Evolutionary conservation across 495 filamentous ascomycete genomes (phyloP), one percentile per base, ranked within the genome.

Genomic region (Penicillium verhagenii): DNA sequence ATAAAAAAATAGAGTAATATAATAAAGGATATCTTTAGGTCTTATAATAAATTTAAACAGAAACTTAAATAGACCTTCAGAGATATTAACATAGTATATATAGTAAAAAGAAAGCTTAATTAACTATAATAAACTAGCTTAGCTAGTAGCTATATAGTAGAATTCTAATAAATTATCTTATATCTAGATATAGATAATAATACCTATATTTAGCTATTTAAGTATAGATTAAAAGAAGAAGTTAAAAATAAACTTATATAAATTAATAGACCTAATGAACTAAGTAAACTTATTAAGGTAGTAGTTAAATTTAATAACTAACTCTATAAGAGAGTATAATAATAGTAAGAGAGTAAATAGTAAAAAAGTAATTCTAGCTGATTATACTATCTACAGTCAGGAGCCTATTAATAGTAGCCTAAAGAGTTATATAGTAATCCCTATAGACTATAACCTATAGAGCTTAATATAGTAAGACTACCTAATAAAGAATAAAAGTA

Each of bases 401-500:
- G n/a, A n/a, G n/a, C n/a, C n/a, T n/a, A n/a, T n/a, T n/a, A n/a
- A n/a, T n/a, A n/a, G n/a, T n/a, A n/a, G n/a, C n/a, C n/a, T n/a
- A n/a, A n/a, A n/a, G n/a, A n/a, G n/a, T n/a, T n/a, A n/a, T n/a
- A n/a, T n/a, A n/a, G n/a, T 6, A 14, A 35, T 6, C 43, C 20
- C 8, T 47, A 47, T n/a, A 11, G 43, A 25, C 43, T 23, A 47
- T n/a, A 23, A 47, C 43, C 20, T 2, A 47, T 47, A 3, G 43
- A 47, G 43, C 43, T 47, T n/a, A 23, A 47, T 7, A n/a, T n/a
- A n/a, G 43, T n/a, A n/a, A 47, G 43, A 28, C 43, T 47, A 6
- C 43, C 23, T 3, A 7, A n/a, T 1, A n/a, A 47, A 28, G 43
- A 47, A 47, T 11, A 47, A n/a, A 47, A 47, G 13, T 23, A 4